Evolutionary conservation across 345 rosid species (phyloP).

Genomic region (Litchi chinensis): DNA sequence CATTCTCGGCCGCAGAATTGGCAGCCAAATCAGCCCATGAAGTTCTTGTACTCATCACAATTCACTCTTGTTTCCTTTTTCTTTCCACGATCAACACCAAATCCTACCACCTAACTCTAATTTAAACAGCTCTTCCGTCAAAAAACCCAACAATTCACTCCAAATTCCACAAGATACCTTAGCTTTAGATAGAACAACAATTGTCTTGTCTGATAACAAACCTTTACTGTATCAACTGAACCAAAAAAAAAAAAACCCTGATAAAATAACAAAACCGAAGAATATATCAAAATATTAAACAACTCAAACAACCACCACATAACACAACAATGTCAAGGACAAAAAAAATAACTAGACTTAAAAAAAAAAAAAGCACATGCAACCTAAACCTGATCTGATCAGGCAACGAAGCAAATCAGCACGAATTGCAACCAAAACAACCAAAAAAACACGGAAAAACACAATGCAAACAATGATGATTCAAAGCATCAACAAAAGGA

Average conservation of each 20-base stretch:
- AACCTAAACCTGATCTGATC: neutral
- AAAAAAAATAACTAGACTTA: neutral
- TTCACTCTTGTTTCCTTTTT: conserved; percentile 23
- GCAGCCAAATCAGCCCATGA: conserved; percentile 99
- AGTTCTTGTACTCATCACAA: conserved; percentile 58
- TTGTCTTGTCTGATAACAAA: neutral
- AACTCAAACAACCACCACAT: neutral
- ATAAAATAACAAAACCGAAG: neutral
- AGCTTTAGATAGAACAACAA: neutral
- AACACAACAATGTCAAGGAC: neutral
- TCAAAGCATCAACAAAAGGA: too few species aligned
- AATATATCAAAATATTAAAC: neutral
- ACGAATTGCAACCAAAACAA: too few species aligned
- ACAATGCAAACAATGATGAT: conserved; percentile 14
- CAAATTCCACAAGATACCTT: conserved; percentile 16
- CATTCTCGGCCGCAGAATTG: conserved; percentile 80
- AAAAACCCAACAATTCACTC: conserved; percentile 18
- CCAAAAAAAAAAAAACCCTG: conserved; percentile 26
- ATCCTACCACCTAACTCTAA: neutral
- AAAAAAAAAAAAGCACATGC: neutral
- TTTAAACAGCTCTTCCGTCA: neutral
- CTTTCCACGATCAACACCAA: conserved; percentile 10
- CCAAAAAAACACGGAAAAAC: neutral
- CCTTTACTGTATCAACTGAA: conserved; percentile 12
- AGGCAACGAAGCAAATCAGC: neutral